A percentile compares a stretch with the other conserved stretches of the same genome.
phyloP scores from a whole-genome alignment of 2,329 filamentous ascomycete genomes.

The Rhinocladiella similis region DNA sequence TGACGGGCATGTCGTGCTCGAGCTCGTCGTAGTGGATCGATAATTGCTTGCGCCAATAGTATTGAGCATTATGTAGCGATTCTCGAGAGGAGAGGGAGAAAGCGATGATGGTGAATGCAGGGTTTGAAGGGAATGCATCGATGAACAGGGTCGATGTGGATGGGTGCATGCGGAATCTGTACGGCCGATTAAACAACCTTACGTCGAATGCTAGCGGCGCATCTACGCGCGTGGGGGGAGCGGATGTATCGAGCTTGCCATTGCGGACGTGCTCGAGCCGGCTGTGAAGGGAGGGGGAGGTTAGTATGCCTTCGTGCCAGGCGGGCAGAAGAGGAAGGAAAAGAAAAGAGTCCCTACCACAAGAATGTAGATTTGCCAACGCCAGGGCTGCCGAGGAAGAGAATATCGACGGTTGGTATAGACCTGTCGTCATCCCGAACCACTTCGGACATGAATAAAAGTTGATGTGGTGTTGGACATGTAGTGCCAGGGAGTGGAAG shows the following conservation, averaged over 20 bases:
- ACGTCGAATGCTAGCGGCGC: constrained; percentile 61
- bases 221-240: constrained; percentile 33
- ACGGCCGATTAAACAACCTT: constrained; percentile 49
- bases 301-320: constrained; percentile 2
- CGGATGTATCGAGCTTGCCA: constrained; percentile 36
- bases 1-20: constrained; percentile 54
- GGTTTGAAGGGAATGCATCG: constrained; percentile 56
- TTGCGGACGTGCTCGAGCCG: constrained; percentile 18
- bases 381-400: constrained; percentile 59
- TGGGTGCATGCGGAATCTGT: constrained; percentile 57
- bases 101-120: constrained; percentile 58
- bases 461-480: too few species aligned
- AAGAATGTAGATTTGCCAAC: constrained; percentile 65
- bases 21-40: constrained; percentile 50
- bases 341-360: constrained; percentile 14
- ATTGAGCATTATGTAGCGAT: constrained; percentile 50
- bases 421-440: constrained; percentile 11
- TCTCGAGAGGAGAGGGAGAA: constrained; percentile 58
- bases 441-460: constrained; percentile 7
- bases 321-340: background rate
- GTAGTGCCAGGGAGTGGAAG: too few species aligned
- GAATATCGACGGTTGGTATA: constrained; percentile 43
- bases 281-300: background rate
- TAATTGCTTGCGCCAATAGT: constrained; percentile 45
- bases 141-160: constrained; percentile 58